Evolutionary conservation across 2,329 filamentous ascomycete species (phyloP).

Genomic region (Penicillium sp.): DNA sequence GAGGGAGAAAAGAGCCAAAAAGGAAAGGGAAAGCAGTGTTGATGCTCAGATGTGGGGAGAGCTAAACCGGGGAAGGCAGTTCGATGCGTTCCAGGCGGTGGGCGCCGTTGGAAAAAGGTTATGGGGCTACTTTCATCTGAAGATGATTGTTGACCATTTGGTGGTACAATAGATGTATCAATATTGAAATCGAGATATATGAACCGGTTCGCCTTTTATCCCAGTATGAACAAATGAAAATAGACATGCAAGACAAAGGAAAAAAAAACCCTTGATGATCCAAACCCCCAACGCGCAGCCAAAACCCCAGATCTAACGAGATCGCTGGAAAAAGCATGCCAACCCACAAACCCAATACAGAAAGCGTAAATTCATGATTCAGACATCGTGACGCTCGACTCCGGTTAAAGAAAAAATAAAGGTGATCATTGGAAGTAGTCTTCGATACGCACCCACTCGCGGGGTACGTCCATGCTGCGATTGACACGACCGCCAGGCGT

Average conservation of each 20-base stretch:
- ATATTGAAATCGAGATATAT: neutral
- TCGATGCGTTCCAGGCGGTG: constrained; percentile 16
- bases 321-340: constrained; percentile 7
- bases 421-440: constrained; percentile 20
- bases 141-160: neutral
- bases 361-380: constrained; percentile 25
- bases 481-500: constrained; percentile 64
- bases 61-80: constrained; percentile 24
- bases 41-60: constrained; percentile 10
- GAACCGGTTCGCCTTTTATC: neutral
- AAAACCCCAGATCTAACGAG: neutral
- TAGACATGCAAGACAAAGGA: neutral
- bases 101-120: neutral
- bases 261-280: neutral
- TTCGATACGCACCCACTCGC: constrained; percentile 53
- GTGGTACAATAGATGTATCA: neutral
- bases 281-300: neutral
- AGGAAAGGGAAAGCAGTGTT: neutral
- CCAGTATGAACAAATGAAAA: constrained; percentile 5
- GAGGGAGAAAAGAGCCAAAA: neutral
- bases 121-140: neutral
- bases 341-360: constrained; percentile 7
- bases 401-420: neutral
- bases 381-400: constrained; percentile 12
- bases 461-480: constrained; percentile 64